A percentile compares a stretch with the other conserved stretches of the same genome.
phyloP scores from a whole-genome alignment of 2,329 filamentous ascomycete genomes.

The Chrysoporthe austroafricana region DNA sequence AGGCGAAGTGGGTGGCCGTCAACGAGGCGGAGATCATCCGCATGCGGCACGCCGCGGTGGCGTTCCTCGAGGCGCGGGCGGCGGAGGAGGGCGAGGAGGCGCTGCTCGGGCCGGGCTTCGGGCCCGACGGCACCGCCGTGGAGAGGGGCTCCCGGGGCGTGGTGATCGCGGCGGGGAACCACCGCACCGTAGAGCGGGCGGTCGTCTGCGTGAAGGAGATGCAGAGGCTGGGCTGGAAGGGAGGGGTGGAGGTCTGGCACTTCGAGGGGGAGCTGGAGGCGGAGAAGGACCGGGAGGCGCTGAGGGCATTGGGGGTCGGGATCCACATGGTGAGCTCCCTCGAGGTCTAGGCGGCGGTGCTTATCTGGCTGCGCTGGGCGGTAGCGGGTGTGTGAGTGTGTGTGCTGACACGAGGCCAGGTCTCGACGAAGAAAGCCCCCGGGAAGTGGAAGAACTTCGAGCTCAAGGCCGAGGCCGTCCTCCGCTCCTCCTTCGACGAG shows the following conservation, averaged over 20 bases:
- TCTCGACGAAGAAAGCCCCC: conserved; percentile 24
- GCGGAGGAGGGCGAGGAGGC: conserved; percentile 11
- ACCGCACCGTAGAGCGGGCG: conserved; percentile 22
- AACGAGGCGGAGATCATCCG: conserved; percentile 6
- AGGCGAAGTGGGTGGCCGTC: conserved; percentile 19
- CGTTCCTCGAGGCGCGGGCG: conserved; percentile 19
- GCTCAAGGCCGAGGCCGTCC: conserved; percentile 27
- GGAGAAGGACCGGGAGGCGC: conserved; percentile 12
- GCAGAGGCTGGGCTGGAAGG: conserved; percentile 24
- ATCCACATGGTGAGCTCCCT: conserved; percentile 19
- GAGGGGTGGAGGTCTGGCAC: conserved; percentile 25
- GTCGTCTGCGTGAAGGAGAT: conserved; percentile 22
- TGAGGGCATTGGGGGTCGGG: conserved; percentile 20
- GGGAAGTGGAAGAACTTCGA: conserved; percentile 29
- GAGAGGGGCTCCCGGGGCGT: conserved; percentile 21
- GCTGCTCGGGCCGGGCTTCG: conserved; percentile 23
- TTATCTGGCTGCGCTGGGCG: background rate
- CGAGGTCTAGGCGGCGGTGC: background rate
- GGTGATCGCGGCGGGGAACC: conserved; percentile 27
- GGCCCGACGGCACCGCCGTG: conserved; percentile 6
- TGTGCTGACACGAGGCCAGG: conserved; percentile 9
- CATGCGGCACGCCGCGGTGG: conserved; percentile 22
- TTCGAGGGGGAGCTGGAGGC: conserved; percentile 27
- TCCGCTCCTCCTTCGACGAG: conserved; percentile 27
- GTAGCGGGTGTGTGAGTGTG: background rate